Conservation (phyloP, 768 basidiomycete species). For the Chalciporus piperatus region DNA sequence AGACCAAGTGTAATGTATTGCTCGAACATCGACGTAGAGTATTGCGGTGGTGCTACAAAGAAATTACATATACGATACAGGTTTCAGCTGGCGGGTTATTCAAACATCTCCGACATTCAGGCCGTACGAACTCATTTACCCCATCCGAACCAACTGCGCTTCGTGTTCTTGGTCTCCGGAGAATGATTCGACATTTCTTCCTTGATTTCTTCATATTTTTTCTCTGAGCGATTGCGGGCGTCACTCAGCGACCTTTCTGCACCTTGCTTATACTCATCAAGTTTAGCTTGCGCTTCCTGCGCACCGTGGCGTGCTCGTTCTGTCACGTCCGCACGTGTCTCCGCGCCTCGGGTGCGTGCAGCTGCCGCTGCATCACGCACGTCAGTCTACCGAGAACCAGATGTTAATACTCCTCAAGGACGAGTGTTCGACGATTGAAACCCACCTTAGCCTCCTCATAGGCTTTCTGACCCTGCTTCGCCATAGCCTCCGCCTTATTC, state of each 20-base stretch:
- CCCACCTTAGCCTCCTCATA: conserved; percentile 37
- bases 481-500: conserved; percentile 25
- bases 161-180: conserved; percentile 22
- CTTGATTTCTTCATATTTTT: conserved; percentile 30
- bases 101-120: not conserved
- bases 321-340: conserved; percentile 23
- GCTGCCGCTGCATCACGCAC: conserved; percentile 15
- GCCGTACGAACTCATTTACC: conserved; percentile 25
- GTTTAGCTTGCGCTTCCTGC: conserved; percentile 23
- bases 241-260: conserved; percentile 27
- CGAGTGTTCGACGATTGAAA: not conserved
- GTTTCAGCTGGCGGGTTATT: not conserved
- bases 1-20: too few relatives aligned
- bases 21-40: not conserved
- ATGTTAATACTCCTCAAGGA: not conserved
- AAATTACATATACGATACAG: conserved; percentile 1
- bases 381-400: conserved; percentile 10
- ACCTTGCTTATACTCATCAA: conserved; percentile 23
- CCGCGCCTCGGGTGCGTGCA: conserved; percentile 18
- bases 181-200: conserved; percentile 22
- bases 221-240: conserved; percentile 25
- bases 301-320: conserved; percentile 25
- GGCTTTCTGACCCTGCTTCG: conserved; percentile 30
- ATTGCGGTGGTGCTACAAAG: not conserved
- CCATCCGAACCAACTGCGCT: conserved; percentile 40